Evolutionary conservation across 805 yeast species (phyloP).

Genomic region (Lipomyces yamanashiensis): DNA sequence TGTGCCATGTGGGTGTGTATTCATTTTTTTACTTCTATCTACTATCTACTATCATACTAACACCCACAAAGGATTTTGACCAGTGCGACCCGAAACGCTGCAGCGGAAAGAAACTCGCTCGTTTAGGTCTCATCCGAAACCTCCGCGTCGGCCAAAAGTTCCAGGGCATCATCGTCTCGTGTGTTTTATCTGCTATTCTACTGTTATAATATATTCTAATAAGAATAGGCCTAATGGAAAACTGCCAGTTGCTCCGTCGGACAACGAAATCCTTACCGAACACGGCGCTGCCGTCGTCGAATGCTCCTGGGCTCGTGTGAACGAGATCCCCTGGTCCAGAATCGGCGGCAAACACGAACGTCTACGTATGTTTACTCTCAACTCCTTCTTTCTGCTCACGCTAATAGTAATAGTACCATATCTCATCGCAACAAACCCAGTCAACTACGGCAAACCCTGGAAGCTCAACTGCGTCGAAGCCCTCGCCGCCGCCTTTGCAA

Average conservation of each 20-base stretch:
- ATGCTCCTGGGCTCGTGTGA: constrained; percentile 98
- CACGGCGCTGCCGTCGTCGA: constrained; percentile 97
- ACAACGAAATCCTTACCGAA: constrained; percentile 71
- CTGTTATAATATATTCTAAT: not conserved
- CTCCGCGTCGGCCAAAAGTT: constrained; percentile 92
- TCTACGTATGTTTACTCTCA: constrained; percentile 45
- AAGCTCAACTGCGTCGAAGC: constrained; percentile 95
- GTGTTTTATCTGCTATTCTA: not conserved
- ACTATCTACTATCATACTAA: not conserved
- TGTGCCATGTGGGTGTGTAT: constrained; percentile 79
- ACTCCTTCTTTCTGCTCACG: not conserved
- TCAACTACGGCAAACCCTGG: constrained; percentile 97
- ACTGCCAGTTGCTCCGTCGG: constrained; percentile 87
- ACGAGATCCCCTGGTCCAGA: constrained; percentile 90
- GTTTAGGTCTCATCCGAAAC: constrained; percentile 79
- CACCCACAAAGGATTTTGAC: constrained; percentile 71
- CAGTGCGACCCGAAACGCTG: constrained; percentile 99
- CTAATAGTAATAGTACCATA: constrained; percentile 62
- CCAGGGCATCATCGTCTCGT: constrained; percentile 82
- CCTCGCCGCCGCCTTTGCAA: constrained; percentile 93
- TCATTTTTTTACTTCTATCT: not conserved
- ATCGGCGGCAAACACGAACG: constrained; percentile 92
- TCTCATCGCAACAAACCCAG: constrained; percentile 94
- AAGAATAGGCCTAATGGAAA: constrained; percentile 73
- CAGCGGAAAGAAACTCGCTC: constrained; percentile 89